Base-by-base conservation (phyloP, 2,329 filamentous ascomycete genomes). In the Penicillium sp. region DNA sequence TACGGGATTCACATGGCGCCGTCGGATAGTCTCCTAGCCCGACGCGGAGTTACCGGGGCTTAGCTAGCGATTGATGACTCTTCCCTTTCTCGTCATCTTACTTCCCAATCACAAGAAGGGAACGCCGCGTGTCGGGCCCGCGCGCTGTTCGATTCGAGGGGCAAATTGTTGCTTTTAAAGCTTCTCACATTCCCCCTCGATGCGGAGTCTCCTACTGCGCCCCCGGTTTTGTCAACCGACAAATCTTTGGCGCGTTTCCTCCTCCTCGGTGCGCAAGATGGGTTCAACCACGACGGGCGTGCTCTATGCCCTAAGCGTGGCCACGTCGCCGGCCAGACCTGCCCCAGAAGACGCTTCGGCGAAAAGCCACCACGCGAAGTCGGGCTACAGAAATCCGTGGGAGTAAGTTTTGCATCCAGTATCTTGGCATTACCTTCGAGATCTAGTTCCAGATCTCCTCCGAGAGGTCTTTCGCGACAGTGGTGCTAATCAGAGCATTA, bases 371-470 rank as follows among this genome's bases (percentile, higher is more conserved):
- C 78, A 81, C 66, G 58, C 67, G 3, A 68, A 73, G 54, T 67
- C 61, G 2, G 76, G 77, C 5, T 81, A 78, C 57, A 67, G 68
- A 34, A 81, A 80, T 60, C 78, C 78, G n/a, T 81, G 78, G 78
- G 73, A 76, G 72, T 80, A 63, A 66, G 73, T 61, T 5, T 25
- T 25, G 3, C 47, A 11, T 15, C 41, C 11, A 14, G 15, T 17
- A 50, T 52, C 8, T 15, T 10, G 1, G 17, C 17, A 15, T 38
- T 7, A 31, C 31, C 31, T 31, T 3, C 31, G 31, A 31, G 31
- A 10, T 31, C 31, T 10, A 10, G 7, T 31, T 31, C 31, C 31
- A 31, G 39, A 15, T n/a, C 15, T 42, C 12, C 15, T 42, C 12
- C 15, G 10, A 12, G 42, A 17, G 25, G 12, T 10, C 14, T n/a